Percentiles rank a stretch among this genome's conserved stretches.
These are phyloP conservation scores for Phlebopus sp. DNA, from an alignment of 1,284 basidiomycete species.

Conservation along the genomic window DNA sequence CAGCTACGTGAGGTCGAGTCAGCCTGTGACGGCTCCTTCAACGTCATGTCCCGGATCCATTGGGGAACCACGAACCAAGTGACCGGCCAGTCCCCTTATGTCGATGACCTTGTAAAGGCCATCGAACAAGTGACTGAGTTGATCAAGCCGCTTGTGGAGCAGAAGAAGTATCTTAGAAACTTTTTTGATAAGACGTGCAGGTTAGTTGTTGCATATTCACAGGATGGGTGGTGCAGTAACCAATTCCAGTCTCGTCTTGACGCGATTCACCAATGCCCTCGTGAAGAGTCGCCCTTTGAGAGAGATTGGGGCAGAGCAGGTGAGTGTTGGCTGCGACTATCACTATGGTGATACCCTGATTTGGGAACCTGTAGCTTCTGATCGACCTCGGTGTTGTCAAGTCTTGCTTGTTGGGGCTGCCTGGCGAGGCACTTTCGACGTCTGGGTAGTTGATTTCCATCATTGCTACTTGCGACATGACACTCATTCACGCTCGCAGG, in stretches of 20 bases:
- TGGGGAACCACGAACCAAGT: conserved; percentile 83
- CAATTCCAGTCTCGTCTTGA: conserved; percentile 64
- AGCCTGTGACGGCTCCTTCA: conserved; percentile 75
- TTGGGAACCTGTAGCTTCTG: conserved; percentile 57
- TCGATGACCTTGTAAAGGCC: conserved; percentile 68
- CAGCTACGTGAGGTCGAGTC: conserved; percentile 82
- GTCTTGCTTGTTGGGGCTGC: conserved; percentile 78
- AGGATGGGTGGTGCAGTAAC: background rate
- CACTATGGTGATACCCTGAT: conserved; percentile 11
- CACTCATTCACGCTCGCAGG: conserved; percentile 38
- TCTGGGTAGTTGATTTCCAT: conserved; percentile 43
- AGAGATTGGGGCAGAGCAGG: conserved; percentile 92
- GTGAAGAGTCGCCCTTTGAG: conserved; percentile 86
- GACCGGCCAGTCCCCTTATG: conserved; percentile 80
- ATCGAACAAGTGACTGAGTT: conserved; percentile 63
- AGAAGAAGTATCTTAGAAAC: conserved; percentile 90
- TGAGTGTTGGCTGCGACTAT: conserved; percentile 29
- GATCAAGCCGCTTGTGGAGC: conserved; percentile 76
- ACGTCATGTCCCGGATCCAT: conserved; percentile 67
- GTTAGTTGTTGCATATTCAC: conserved; percentile 39
- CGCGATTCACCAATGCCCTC: conserved; percentile 83
- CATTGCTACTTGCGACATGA: conserved; percentile 5
- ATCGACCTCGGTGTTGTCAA: conserved; percentile 91
- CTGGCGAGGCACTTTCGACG: conserved; percentile 62
- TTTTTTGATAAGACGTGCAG: conserved; percentile 89